phyloP scores from a whole-genome alignment of 176 grass and related monocot species.

The Neostapfia colusana region DNA sequence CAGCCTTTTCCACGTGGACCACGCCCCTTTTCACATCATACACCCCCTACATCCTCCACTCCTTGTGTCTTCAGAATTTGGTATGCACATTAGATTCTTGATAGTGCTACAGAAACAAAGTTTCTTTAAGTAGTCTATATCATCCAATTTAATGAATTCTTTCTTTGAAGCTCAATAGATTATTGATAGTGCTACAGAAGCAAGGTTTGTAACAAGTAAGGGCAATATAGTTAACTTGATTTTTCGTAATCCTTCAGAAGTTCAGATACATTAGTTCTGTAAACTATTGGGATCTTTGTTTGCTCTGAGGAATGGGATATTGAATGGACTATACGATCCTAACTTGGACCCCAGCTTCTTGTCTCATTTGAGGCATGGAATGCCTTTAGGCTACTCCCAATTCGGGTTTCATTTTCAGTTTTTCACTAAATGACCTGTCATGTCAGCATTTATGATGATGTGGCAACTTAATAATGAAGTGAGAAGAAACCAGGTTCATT shows the following conservation, averaged over 20 bases:
- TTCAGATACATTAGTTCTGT: background rate
- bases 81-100: background rate
- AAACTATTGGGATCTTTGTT: background rate
- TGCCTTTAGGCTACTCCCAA: too few relatives aligned
- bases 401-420: too few relatives aligned
- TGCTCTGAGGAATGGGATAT: background rate
- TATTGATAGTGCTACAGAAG: too few relatives aligned
- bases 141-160: background rate
- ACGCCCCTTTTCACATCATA: background rate
- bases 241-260: background rate
- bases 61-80: background rate
- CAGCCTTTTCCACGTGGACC: background rate
- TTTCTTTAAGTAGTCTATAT: background rate
- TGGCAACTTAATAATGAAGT: too few relatives aligned
- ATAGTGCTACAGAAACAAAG: background rate
- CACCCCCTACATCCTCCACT: background rate
- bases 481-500: too few relatives aligned
- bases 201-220: background rate
- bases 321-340: background rate
- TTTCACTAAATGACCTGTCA: too few relatives aligned
- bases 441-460: too few relatives aligned
- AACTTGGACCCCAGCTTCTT: background rate
- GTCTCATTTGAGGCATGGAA: too few relatives aligned
- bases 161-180: too few relatives aligned
- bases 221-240: background rate